phyloP scores from a whole-genome alignment of 2,329 filamentous ascomycete species.

The Fusarium odoratissimum region DNA sequence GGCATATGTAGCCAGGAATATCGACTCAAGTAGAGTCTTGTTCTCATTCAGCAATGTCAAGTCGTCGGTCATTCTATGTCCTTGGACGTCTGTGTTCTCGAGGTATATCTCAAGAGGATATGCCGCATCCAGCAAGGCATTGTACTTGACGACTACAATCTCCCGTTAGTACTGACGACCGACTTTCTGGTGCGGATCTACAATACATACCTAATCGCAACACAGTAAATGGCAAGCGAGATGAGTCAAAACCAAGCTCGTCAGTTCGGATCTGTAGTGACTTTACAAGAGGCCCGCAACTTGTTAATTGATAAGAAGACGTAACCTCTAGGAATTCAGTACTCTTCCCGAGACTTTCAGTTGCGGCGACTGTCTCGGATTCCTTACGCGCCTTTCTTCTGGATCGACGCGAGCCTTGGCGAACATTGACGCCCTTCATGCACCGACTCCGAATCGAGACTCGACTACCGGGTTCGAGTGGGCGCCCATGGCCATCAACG shows the following conservation, averaged over 20 bases:
- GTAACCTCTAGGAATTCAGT: rapidly evolving
- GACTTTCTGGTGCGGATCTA: rapidly evolving
- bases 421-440: conserved; percentile 13
- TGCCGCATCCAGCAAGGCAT: neutral
- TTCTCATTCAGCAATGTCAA: neutral
- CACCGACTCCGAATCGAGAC: conserved; percentile 2
- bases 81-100: neutral
- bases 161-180: rapidly evolving
- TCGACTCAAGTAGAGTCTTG: neutral
- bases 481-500: neutral
- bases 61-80: neutral
- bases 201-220: neutral
- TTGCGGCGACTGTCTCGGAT: rapidly evolving
- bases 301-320: neutral
- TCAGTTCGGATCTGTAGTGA: neutral
- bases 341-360: rapidly evolving
- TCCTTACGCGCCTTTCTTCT: neutral
- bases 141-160: neutral
- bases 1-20: neutral
- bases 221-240: neutral
- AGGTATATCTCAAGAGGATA: neutral
- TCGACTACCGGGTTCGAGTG: neutral
- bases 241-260: neutral
- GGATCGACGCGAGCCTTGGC: conserved; percentile 5
- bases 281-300: neutral